Conservation (phyloP, 2,329 filamentous ascomycete genomes). For the Colletotrichum higginsianum region DNA sequence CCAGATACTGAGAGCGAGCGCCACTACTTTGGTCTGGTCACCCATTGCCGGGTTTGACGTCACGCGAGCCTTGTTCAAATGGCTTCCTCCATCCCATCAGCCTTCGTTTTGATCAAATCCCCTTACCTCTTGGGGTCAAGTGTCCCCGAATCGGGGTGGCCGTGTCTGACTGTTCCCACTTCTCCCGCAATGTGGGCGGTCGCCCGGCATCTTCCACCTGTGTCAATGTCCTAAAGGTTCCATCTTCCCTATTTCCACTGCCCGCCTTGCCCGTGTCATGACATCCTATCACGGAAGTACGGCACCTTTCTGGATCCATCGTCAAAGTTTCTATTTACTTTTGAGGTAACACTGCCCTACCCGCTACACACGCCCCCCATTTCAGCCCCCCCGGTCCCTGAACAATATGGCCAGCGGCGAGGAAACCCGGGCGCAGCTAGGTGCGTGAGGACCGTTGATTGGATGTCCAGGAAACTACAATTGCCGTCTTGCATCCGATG, state of each 20-base stretch:
- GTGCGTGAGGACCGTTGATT: constrained; percentile 16
- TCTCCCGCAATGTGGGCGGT: constrained; percentile 36
- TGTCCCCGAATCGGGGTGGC: constrained; percentile 28
- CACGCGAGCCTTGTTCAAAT: constrained; percentile 14
- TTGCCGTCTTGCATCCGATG: constrained; percentile 35
- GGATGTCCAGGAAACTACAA: neutral
- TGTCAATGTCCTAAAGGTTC: neutral
- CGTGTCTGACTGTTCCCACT: constrained; percentile 15
- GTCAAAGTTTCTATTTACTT: constrained; percentile 28
- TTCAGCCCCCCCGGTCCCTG: constrained; percentile 15
- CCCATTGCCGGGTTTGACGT: constrained; percentile 18
- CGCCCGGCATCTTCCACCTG: constrained; percentile 26
- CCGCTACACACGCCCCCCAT: constrained; percentile 20
- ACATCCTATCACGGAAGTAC: constrained; percentile 33
- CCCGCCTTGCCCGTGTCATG: constrained; percentile 23
- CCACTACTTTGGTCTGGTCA: constrained; percentile 21
- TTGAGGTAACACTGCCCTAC: constrained; percentile 1
- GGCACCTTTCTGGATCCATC: constrained; percentile 32
- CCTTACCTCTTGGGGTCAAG: neutral
- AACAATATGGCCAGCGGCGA: neutral
- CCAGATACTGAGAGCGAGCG: neutral
- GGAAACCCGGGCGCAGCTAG: constrained; percentile 20
- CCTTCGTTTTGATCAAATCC: neutral
- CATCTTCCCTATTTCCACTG: neutral
- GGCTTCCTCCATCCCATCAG: constrained; percentile 5